Base-by-base conservation (phyloP, 805 yeast species). In the Deakozyma indianensis region DNA sequence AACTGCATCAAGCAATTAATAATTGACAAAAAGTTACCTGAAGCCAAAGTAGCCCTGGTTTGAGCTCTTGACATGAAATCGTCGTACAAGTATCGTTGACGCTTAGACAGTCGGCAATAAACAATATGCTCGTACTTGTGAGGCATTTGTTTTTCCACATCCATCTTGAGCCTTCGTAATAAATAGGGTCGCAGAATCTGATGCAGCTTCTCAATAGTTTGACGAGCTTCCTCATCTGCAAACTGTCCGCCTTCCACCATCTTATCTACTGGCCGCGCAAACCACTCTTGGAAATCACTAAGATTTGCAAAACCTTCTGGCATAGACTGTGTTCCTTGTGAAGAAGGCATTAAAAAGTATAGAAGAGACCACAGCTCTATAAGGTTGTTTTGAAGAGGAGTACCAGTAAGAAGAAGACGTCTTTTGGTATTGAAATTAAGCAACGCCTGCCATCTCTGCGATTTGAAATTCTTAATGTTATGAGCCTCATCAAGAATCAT, bases 61-160 rank as follows among this genome's bases (percentile, higher is more conserved):
- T 90, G 90, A 4, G 98, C 95, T 51, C 98, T 71, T 1, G 96
- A 83, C 94, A 92, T 85, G 58, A 92, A 92, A 62, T 92, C 99
- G 61, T 92, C 98, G 56, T 92, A 92, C 46, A 92, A 64, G 56
- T 76, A 83, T 49, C 97, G 67, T 60, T 92, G 99, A 51, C 99
- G 74, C 55, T 92, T 87, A 1, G 96, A 87, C 41, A 92, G 66
- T 23, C 95, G 75, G 66, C 98, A 94, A 59, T 83, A 85, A 3
- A 92, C 79, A 48, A 92, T 80, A 61, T 92, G 99, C 60, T 92
- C 99, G 61, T 87, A 84, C 58, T 92, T 92, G 0, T 83, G 96
- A 1, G 99, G 99, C 98, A 92, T 92, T 63, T 92, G 98, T 57
- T 90, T 87, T 56, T 92, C 99, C 14, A 92, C 99, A 63, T 92